Evolutionary conservation across 208 protist genomes (phyloP), one percentile per base, ranked within the genome.

Genomic region (Leishmania braziliensis): DNA sequence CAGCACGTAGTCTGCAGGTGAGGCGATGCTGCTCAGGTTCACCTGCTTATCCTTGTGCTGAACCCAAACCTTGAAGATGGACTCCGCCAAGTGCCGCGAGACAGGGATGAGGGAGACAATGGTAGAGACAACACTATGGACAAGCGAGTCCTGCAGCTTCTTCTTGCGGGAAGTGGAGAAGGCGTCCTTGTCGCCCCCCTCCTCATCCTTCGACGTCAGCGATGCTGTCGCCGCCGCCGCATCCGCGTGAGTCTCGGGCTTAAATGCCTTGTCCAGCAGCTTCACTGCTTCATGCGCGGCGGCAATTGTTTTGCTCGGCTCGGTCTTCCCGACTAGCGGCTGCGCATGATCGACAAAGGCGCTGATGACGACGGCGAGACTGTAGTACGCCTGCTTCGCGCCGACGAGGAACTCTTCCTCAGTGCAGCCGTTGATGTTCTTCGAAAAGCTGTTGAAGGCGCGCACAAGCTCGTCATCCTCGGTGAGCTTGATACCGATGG

Each of bases 371-470:
- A 90, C 84, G 16, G 86, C 89, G 5, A 90, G 69, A 33, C 88
- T 85, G 72, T 89, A 87, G 86, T 97, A 97, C 5, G 90, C 88
- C 78, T 97, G 92, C 74, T 92, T 85, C 68, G 80, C 88, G 26
- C 94, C 94, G 10, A 86, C 48, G 14, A 95, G 48, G 63, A 97
- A 92, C 70, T 95, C 92, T 16, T 89, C 86, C 51, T 84, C 79
- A 51, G 80, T 90, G 73, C 91, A 95, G 12, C 84, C 88, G 62
- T 86, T 87, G 3, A 88, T 84, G 20, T 70, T 68, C 18, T 83
- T 73, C 6, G 90, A 76, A 79, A 92, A 97, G 74, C 54, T 81
- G 43, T 92, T 85, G 85, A 90, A 96, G 36, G 90, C 87, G 65
- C 81, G 83, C 39, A 87, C 78, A 9, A 84, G 71, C 81, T 86